These are phyloP conservation scores for Colletotrichum scovillei DNA, from an alignment of 2,329 filamentous ascomycete genomes.

Conservation along the genomic window DNA sequence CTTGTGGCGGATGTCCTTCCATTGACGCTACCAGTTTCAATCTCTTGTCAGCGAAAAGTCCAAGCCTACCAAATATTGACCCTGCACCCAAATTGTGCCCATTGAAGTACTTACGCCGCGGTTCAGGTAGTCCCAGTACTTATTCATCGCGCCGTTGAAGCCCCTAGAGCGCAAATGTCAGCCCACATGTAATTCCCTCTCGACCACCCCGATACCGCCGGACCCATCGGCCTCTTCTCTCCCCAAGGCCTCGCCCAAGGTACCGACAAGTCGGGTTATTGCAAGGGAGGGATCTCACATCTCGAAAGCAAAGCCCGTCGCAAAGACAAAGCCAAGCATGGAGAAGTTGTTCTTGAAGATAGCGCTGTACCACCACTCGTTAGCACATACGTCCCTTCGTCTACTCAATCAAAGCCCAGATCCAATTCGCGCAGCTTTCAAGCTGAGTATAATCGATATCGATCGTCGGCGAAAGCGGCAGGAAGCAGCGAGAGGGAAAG, in stretches of 20 bases:
- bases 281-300: conserved; percentile 72
- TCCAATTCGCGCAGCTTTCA: neutral
- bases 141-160: conserved; percentile 86
- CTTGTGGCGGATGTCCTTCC: conserved; percentile 97
- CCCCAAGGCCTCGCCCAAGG: neutral
- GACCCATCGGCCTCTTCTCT: neutral
- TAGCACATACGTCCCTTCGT: neutral
- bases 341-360: conserved; percentile 88
- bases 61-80: too few relatives aligned
- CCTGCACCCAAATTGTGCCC: neutral
- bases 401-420: neutral
- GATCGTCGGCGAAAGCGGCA: neutral
- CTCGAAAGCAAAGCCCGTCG: conserved; percentile 89
- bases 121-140: conserved; percentile 92
- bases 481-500: conserved; percentile 2
- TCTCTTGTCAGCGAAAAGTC: conserved; percentile 44
- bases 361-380: conserved; percentile 64
- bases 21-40: conserved; percentile 80
- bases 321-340: conserved; percentile 90
- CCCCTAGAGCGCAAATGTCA: conserved; percentile 63
- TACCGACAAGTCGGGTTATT: neutral
- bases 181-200: neutral
- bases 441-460: neutral
- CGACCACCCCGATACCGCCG: neutral
- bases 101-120: conserved; percentile 78